Evolutionary conservation across 2,329 filamentous ascomycete genomes (phyloP), one percentile per base, ranked within the genome.

Genomic region (Escovopsis sp.): DNA sequence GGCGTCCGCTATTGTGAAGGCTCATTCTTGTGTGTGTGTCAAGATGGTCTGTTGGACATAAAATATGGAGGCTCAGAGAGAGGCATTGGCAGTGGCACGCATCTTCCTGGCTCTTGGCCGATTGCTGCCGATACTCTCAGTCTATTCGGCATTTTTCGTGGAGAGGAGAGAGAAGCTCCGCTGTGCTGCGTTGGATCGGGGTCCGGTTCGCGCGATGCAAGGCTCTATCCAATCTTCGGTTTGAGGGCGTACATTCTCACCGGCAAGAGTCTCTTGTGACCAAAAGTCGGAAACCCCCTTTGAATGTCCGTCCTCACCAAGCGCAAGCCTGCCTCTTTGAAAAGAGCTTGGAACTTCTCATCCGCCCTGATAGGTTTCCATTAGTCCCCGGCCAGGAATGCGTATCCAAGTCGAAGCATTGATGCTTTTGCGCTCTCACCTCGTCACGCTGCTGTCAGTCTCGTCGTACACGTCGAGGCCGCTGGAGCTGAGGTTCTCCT

Each of bases 231-330:
- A 6, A 28, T 33, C 19, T 42, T 45, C 10, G 39, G 36, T 37
- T 39, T 76, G 51, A 94, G 61, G 2, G 85, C 87, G 62, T 87
- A 94, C 59, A 81, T 82, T 52, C 76, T 73, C 15, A 94, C 81
- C 0, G 85, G 82, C 51, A 80, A 79, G 30, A 94, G 58, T 4
- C 47, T 44, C 4, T 15, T 43, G 1, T 40, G 38, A 36, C 71
- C 70, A 37, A 72, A 75, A 1, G 79, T 77, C 39, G 56, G 58
- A 12, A 91, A 79, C 0, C 84, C 84, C 33, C 69, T 72, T 62
- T 93, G 84, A 40, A 84, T 51, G 57, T 91, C 84, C 1, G 74
- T 78, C 56, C 67, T 74, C 33, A 86, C 61, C n/a, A 94, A 55
- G 42, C 66, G 70, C 49, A 93, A 57, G 0, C 78, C 80, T 1